A percentile compares a stretch with the other conserved stretches of the same genome.
phyloP scores from a whole-genome alignment of 2,329 filamentous ascomycete species.

The Xylaria sp. region DNA sequence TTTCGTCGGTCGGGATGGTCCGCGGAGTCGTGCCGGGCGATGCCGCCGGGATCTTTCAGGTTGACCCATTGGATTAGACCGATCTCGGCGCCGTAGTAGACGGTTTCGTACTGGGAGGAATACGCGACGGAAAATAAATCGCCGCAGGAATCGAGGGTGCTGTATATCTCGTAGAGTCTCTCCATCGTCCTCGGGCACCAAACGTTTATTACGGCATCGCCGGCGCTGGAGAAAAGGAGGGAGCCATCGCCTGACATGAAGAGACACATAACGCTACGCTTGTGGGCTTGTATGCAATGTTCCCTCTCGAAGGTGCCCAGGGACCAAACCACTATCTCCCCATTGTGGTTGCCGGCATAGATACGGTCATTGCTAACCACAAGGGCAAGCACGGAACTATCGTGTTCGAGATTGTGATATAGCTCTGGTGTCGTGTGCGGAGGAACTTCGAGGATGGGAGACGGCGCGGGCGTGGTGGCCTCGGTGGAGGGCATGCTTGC shows the following conservation, averaged over 20 bases:
- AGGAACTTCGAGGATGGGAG: slow-evolving; percentile 33
- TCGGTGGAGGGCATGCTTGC: slow-evolving; percentile 29
- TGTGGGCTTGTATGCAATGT: slow-evolving; percentile 81
- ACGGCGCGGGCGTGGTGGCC: slow-evolving; percentile 22
- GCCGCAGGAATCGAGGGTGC: slow-evolving; percentile 85
- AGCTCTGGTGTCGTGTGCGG: slow-evolving; percentile 58
- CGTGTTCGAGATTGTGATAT: slow-evolving; percentile 74
- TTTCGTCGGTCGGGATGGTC: slow-evolving; percentile 76
- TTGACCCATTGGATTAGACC: slow-evolving; percentile 93
- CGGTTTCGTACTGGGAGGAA: slow-evolving; percentile 74
- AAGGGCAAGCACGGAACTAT: slow-evolving; percentile 79
- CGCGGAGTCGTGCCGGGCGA: slow-evolving; percentile 63
- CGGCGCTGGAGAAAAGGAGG: slow-evolving; percentile 88
- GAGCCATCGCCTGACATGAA: slow-evolving; percentile 74
- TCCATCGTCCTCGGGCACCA: slow-evolving; percentile 81
- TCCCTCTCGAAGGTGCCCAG: slow-evolving; percentile 84
- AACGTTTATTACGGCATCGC: slow-evolving; percentile 91
- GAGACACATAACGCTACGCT: slow-evolving; percentile 85
- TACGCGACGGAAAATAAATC: slow-evolving; percentile 97
- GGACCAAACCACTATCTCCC: slow-evolving; percentile 91
- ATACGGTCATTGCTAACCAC: slow-evolving; percentile 80
- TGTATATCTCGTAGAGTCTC: slow-evolving; percentile 87
- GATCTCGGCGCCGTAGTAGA: slow-evolving; percentile 93
- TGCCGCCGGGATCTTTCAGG: slow-evolving; percentile 64
- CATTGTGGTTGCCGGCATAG: slow-evolving; percentile 90